Evolutionary conservation across 2,329 filamentous ascomycete species (phyloP), one percentile per base, ranked within the genome.

Genomic region (Claviceps sp.): DNA sequence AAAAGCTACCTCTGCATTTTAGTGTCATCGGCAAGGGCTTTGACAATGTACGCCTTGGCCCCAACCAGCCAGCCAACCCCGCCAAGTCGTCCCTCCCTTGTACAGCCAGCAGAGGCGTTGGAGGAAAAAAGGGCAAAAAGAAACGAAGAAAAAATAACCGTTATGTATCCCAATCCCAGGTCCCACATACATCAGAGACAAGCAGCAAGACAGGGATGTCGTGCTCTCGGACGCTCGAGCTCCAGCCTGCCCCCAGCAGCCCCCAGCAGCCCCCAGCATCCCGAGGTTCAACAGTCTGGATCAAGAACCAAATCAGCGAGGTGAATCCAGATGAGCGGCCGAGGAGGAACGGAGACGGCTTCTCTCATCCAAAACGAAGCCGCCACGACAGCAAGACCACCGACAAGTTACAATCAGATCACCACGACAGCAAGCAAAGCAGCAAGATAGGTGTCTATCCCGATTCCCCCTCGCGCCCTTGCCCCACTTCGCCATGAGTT

Each of bases 11-110:
- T 13, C 50, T 24, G 22, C 48, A 37, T 49, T 54, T n/a, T 26
- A 54, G 49, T 48, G 49, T 49, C 52, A 37, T 51, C 49, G 50
- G 46, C 49, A 51, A 54, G 50, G 52, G 50, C 47, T 53, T 30
- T 43, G 42, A 43, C 13, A 18, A 26, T 44, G 42, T 26, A 47
- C 13, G n/a, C 34, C 41, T 47, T 37, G 43, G 30, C 50, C 43
- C 22, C 42, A 18, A 16, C 40, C 14, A 47, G 50, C 22, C 16
- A 47, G 30, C 24, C 2, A 30, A 47, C 13, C 46, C 34, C 46
- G 14, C 46, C 50, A 37, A 47, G n/a, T 44, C 42, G 34, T 22
- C 38, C 16, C 16, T 41, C 38, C 40, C 40, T 22, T 42, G n/a
- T 8, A 18, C 8, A 42, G 40, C 40, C 40, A 42, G 18, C 40